Evolutionary conservation across 352 stramenopile genomes (phyloP), one percentile per base, ranked within the genome.

Genomic region (Globisporangium canariense): DNA sequence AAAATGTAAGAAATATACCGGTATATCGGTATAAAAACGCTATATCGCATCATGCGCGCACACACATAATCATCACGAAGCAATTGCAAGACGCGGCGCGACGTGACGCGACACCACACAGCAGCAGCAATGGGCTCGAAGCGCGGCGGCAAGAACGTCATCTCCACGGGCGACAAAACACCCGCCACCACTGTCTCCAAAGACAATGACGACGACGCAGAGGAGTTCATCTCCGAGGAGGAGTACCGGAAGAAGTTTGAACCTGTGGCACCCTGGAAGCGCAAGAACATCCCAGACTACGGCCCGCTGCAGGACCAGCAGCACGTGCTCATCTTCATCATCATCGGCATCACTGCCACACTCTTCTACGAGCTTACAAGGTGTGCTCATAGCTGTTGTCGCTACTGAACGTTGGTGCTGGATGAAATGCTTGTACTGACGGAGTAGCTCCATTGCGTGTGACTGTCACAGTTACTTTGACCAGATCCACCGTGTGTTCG

Each of bases 241-340:
- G 79, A 77, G 28, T 88, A 81, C 58, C 75, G 74, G 55, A 88
- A 85, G 68, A 58, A 79, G 28, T 83, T 90, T 51, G 86, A 94
- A 64, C 84, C 84, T 4, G 81, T 94, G 40, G 83, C 86, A 57
- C 86, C 86, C 5, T 94, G 86, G 86, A 91, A 93, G 32, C 81
- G 82, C 43, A 68, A 81, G 34, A 74, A 88, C 63, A 94, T 94
- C 60, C 86, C 86, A 6, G 86, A 94, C 68, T 89, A 88, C 62
- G 86, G 86, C 0, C 83, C 82, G 22, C 70, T 93, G 18, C 53
- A 81, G 32, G 83, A 94, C 57, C 57, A 67, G 49, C 78, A 83
- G 18, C 75, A 92, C 55, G 69, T 89, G 28, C 38, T 80, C 63
- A 89, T 89, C 69, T 94, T 94, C 64, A 50, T 82, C 16, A 40